Evolutionary conservation across 2,329 filamentous ascomycete species (phyloP).

Genomic region (Anthostomella pinea): DNA sequence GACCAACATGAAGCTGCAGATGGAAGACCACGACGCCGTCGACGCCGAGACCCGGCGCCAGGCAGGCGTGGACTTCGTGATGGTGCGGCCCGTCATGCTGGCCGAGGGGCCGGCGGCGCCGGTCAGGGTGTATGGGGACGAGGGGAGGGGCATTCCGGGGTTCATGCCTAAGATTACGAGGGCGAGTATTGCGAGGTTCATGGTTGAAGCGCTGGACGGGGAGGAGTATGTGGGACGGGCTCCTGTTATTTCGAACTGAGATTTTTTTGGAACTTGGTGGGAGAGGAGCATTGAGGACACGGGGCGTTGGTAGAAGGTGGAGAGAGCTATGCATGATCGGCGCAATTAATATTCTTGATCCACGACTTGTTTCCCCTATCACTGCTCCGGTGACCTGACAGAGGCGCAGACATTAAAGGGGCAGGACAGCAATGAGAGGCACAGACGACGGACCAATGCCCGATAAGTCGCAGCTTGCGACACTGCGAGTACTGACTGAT

Average conservation of each 20-base stretch:
- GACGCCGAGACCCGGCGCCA: constrained; percentile 40
- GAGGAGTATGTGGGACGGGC: constrained; percentile 40
- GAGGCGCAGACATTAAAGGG: too few relatives aligned
- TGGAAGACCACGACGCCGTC: constrained; percentile 46
- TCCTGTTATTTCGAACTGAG: constrained; percentile 46
- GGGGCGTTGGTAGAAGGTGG: too few relatives aligned
- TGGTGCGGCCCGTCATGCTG: constrained; percentile 45
- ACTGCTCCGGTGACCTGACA: too few relatives aligned
- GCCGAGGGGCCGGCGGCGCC: constrained; percentile 35
- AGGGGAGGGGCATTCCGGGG: constrained; percentile 40
- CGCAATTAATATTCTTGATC: too few relatives aligned
- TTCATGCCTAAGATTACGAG: constrained; percentile 38
- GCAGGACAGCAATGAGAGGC: too few relatives aligned
- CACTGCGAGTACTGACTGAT: too few relatives aligned
- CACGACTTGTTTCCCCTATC: too few relatives aligned
- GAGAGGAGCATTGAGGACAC: too few relatives aligned
- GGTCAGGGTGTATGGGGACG: constrained; percentile 40
- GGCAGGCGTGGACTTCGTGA: constrained; percentile 36
- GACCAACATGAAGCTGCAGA: constrained; percentile 45
- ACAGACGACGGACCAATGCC: too few relatives aligned
- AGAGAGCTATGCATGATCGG: too few relatives aligned
- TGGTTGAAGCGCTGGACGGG: constrained; percentile 42
- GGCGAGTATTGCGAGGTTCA: constrained; percentile 43
- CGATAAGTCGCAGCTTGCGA: too few relatives aligned
- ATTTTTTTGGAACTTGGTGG: too few relatives aligned